A percentile compares a stretch with the other conserved stretches of the same genome.
These are phyloP conservation scores for Fusarium succisae DNA, from an alignment of 2,329 filamentous ascomycete species.

Conservation along the genomic window DNA sequence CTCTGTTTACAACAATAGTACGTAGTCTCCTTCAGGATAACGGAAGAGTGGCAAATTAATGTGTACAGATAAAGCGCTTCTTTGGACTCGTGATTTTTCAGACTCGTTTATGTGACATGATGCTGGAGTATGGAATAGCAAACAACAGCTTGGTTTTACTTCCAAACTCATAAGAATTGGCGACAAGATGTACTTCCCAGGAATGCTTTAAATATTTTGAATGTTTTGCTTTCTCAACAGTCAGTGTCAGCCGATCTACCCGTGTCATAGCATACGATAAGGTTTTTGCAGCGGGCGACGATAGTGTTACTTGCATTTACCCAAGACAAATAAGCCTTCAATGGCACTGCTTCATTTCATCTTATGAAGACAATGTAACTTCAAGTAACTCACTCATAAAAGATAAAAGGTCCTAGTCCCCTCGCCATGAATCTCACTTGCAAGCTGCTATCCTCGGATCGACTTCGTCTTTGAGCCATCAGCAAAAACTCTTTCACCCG, in stretches of 20 bases:
- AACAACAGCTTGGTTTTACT: no score
- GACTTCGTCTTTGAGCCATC: no score
- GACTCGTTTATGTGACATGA: accelerated
- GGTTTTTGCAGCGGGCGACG: background rate
- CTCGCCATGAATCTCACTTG: accelerated
- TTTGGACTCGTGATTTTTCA: background rate
- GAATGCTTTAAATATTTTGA: background rate
- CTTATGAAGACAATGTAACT: background rate
- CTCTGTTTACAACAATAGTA: accelerated
- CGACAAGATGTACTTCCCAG: accelerated
- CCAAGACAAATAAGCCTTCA: background rate
- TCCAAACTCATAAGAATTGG: accelerated
- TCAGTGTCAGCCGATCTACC: background rate
- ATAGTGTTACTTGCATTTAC: background rate
- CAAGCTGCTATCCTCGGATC: no score
- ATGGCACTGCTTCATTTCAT: background rate
- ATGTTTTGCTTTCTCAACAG: background rate
- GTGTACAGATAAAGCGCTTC: background rate
- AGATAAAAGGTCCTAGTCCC: background rate
- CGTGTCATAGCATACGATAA: background rate
- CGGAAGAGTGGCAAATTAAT: no score
- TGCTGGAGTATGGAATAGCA: background rate
- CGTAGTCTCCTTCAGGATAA: no score
- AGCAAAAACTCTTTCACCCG: background rate
- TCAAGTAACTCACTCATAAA: accelerated